Evolutionary conservation across 2,329 filamentous ascomycete species (phyloP), one percentile per base, ranked within the genome.

Genomic region (Delphinella strobiligena): DNA sequence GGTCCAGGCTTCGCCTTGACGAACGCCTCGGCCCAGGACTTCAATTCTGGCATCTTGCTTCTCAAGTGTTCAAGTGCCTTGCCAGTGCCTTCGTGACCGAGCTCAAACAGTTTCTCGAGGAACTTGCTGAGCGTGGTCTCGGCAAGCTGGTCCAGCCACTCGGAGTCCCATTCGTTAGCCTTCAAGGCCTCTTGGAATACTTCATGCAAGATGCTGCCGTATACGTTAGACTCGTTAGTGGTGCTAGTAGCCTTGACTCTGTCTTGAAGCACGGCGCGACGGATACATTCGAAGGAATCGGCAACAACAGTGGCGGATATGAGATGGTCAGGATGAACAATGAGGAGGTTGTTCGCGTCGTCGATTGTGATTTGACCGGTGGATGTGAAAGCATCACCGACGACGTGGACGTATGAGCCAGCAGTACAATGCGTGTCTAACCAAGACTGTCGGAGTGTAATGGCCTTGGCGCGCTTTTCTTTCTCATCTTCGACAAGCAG

Each of bases 241-340:
- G 86, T 82, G 51, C 80, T 82, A 0, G 87, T 89, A 7, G 86
- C 85, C 60, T 96, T 96, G 51, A 98, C 81, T 22, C 91, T 80
- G 58, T 98, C 89, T 59, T 96, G 88, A 18, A 98, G 72, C 1
- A 96, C 89, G 19, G 91, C 87, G 47, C 89, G 81, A 14, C 91
- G 81, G 56, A 83, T 80, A 55, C 91, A 98, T 17, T 79, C 80
- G 56, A 96, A 94, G 0, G 91, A 94, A 60, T 98, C 91, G n/a
- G 87, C 88, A 32, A 98, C 82, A 4, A 93, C 86, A 1, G 91
- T 96, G 2, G 91, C 82, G 2, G 91, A 96, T 38, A 98, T 82
- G 24, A 98, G 73, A 61, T 96, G 88, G 54, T 98, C 91, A 0
- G 91, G 91, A 54, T 98, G 88, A 11, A 98, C 64, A 42, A 98